phyloP scores from a whole-genome alignment of 2,329 filamentous ascomycete genomes.

The Fusarium redolens region DNA sequence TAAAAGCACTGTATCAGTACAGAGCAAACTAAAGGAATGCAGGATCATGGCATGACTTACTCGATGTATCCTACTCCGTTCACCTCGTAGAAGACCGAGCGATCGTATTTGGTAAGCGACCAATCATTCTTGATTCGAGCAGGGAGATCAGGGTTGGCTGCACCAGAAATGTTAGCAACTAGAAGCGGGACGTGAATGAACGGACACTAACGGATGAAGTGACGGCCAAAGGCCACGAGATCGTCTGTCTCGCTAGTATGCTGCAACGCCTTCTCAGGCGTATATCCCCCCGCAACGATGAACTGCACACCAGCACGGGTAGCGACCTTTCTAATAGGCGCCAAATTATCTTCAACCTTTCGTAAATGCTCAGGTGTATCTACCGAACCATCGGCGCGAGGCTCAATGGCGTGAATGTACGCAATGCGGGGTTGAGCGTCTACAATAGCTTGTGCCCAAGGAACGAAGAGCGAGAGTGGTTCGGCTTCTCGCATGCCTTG shows the following conservation, averaged over 20 bases:
- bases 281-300: conserved; percentile 51
- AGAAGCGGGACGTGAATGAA: rapidly evolving
- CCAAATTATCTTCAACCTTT: conserved; percentile 49
- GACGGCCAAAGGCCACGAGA: conserved; percentile 48
- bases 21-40: no score
- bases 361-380: conserved; percentile 45
- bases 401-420: conserved; percentile 71
- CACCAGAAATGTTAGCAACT: rapidly evolving
- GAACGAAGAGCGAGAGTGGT: conserved; percentile 55
- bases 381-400: conserved; percentile 58
- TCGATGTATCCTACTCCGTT: conserved; percentile 31
- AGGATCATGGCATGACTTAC: not conserved
- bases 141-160: conserved; percentile 36
- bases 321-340: conserved; percentile 49
- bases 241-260: conserved; percentile 48
- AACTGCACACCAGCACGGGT: conserved; percentile 38
- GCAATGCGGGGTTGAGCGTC: conserved; percentile 66
- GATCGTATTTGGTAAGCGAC: conserved; percentile 31
- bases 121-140: conserved; percentile 30
- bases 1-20: not conserved
- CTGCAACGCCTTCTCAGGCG: conserved; percentile 40
- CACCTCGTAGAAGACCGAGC: conserved; percentile 25
- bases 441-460: conserved; percentile 68
- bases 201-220: conserved; percentile 39
- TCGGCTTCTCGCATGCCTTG: conserved; percentile 73